Percentiles rank a stretch among this genome's conserved stretches.
These are phyloP conservation scores for Rhodomyrtus psidioides DNA, from an alignment of 441 rosid genomes.

Conservation along the genomic window DNA sequence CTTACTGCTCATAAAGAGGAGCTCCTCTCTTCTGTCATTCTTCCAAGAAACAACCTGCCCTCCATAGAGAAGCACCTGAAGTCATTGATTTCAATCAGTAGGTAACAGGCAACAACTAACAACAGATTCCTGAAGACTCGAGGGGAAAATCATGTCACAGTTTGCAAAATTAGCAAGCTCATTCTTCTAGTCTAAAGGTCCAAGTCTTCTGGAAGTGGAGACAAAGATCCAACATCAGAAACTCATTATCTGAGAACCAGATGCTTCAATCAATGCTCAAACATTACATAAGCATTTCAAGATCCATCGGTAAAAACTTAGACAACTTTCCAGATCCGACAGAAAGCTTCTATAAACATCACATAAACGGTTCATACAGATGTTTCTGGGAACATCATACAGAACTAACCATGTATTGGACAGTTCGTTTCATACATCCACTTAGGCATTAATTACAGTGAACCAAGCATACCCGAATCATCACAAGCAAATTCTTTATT, in stretches of 20 bases:
- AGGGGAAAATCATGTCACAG: not conserved
- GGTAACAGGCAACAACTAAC: not conserved
- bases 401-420: not conserved
- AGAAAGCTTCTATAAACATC: not conserved
- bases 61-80: constrained; percentile 81
- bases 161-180: not conserved
- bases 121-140: not conserved
- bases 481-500: not conserved
- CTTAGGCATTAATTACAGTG: not conserved
- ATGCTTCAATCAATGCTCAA: not conserved
- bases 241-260: not conserved
- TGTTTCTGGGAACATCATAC: not conserved
- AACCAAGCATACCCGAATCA: not conserved
- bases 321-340: not conserved
- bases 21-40: constrained; percentile 76
- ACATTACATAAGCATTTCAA: not conserved
- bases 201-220: not conserved
- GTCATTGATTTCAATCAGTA: constrained; percentile 9
- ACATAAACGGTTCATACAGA: not conserved
- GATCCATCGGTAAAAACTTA: not conserved
- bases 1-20: constrained; percentile 84
- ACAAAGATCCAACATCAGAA: not conserved
- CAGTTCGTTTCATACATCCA: not conserved
- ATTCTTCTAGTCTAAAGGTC: not conserved
- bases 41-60: constrained; percentile 97